phyloP scores from a whole-genome alignment of 805 yeast genomes.

The Suhomyces canberraensis region DNA sequence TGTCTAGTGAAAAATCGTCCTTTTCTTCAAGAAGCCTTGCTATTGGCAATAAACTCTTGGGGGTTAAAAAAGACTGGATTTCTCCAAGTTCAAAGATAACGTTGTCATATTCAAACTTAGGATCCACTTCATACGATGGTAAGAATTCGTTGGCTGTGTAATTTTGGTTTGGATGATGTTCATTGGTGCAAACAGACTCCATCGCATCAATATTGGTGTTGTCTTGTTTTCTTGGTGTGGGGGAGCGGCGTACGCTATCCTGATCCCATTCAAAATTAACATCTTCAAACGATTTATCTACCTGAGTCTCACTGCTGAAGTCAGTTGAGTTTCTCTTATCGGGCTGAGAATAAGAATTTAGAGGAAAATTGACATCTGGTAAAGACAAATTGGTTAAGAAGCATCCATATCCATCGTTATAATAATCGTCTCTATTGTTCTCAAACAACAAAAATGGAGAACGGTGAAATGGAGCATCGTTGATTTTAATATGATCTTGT shows the following conservation, averaged over 20 bases:
- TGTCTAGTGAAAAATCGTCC: conserved; percentile 39
- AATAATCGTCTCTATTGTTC: conserved; percentile 44
- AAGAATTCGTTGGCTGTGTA: conserved; percentile 23
- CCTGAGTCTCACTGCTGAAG: background rate
- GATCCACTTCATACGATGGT: conserved; percentile 29
- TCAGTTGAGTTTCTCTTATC: background rate
- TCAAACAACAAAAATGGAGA: conserved; percentile 65
- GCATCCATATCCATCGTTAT: conserved; percentile 48
- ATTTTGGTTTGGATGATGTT: conserved; percentile 2
- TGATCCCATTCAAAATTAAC: background rate
- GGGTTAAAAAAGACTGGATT: conserved; percentile 46
- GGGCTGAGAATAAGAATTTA: conserved; percentile 23
- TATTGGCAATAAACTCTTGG: conserved; percentile 39
- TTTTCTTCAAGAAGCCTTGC: conserved; percentile 33
- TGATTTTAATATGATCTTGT: conserved; percentile 58
- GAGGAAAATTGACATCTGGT: conserved; percentile 62
- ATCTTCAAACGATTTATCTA: no score
- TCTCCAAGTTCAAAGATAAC: conserved; percentile 54
- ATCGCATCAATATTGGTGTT: background rate
- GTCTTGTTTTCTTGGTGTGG: background rate
- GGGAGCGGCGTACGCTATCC: background rate
- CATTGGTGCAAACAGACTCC: background rate
- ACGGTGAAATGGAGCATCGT: conserved; percentile 85
- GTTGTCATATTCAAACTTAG: conserved; percentile 50
- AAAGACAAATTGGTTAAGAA: conserved; percentile 60